phyloP scores from a whole-genome alignment of 1,284 basidiomycete species.

The Cryptococcus jaspeensis region DNA sequence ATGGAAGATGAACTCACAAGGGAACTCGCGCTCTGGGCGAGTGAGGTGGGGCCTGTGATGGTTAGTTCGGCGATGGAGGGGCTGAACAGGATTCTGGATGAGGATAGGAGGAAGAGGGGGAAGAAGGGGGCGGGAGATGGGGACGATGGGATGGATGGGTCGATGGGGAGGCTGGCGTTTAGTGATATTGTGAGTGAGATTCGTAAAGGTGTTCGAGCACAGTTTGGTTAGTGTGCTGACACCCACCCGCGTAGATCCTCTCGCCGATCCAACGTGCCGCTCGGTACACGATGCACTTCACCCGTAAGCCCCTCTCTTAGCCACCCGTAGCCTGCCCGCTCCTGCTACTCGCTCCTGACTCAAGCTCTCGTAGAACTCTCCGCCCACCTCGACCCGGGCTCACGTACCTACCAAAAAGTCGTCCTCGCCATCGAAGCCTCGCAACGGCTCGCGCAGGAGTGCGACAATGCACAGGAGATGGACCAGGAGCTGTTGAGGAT shows the following conservation, averaged over 20 bases:
- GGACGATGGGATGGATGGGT: conserved; percentile 4
- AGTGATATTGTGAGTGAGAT: conserved; percentile 26
- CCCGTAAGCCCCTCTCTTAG: conserved; percentile 19
- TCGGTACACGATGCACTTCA: conserved; percentile 34
- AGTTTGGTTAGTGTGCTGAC: neutral
- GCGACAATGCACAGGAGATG: conserved; percentile 14
- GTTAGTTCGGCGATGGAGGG: conserved; percentile 18
- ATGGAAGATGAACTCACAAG: conserved; percentile 24
- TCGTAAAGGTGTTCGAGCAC: too few relatives aligned
- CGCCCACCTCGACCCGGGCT: conserved; percentile 8
- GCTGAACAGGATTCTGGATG: conserved; percentile 12
- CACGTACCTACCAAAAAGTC: conserved; percentile 10
- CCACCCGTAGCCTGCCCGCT: too few relatives aligned
- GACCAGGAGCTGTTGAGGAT: conserved; percentile 21
- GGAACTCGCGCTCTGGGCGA: conserved; percentile 29
- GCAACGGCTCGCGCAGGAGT: conserved; percentile 6
- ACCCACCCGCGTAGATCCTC: conserved; percentile 21
- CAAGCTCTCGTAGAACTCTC: conserved; percentile 4
- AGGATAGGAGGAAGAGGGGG: conserved; percentile 3
- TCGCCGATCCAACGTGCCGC: conserved; percentile 33
- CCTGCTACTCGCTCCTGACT: too few relatives aligned
- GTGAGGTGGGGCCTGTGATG: conserved; percentile 26
- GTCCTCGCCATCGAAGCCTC: conserved; percentile 12
- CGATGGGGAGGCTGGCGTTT: conserved; percentile 22
- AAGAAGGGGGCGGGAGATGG: conserved; percentile 4